These are phyloP conservation scores for Stachybotrys elegans DNA, from an alignment of 2,329 filamentous ascomycete species.

Conservation along the genomic window DNA sequence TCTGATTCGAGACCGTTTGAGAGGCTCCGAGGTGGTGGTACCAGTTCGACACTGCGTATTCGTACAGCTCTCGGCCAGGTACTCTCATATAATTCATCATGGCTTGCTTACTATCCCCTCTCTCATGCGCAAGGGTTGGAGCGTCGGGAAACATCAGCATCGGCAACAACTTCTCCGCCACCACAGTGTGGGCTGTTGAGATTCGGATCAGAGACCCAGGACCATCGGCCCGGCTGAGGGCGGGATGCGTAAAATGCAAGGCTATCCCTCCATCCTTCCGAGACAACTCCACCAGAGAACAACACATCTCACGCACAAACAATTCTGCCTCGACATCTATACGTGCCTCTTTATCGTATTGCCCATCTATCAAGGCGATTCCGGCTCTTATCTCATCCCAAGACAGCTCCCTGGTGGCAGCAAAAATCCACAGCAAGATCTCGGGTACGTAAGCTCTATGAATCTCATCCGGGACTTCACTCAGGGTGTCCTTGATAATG, in stretches of 20 bases:
- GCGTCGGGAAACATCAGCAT: neutral
- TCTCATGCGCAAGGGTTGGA: neutral
- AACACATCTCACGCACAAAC: neutral
- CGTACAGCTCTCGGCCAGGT: neutral
- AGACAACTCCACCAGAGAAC: neutral
- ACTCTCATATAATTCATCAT: neutral
- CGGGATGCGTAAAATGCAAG: neutral
- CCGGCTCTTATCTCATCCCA: neutral
- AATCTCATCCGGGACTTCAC: neutral
- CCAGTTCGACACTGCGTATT: neutral
- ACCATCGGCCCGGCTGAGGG: neutral
- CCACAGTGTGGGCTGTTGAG: neutral
- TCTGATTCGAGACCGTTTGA: neutral
- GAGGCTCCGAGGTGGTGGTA: neutral
- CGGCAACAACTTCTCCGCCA: neutral
- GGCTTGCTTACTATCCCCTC: neutral
- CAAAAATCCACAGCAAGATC: neutral
- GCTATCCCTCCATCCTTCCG: neutral
- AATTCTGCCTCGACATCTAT: neutral
- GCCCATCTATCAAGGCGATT: neutral
- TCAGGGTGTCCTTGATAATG: neutral
- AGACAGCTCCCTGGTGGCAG: neutral
- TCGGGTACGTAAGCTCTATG: neutral
- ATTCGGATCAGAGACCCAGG: neutral
- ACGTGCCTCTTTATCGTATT: neutral